Base-by-base conservation (phyloP, 2,329 filamentous ascomycete species). In the Epichloe gansuensis region DNA sequence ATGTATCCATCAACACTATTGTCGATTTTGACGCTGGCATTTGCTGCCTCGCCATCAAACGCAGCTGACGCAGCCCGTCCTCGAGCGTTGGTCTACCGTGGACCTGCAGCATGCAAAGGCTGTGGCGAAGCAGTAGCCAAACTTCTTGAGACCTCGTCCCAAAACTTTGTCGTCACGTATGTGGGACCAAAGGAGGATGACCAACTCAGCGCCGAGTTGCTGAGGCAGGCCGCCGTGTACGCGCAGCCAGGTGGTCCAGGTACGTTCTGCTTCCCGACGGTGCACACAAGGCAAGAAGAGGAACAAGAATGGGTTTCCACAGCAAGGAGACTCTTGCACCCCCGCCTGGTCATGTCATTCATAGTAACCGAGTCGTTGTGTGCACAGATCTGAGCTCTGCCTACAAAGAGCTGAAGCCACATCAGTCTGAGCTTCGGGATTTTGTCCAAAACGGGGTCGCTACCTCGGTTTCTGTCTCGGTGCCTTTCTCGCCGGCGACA, bases 401-500 rank as follows among this genome's bases (percentile, higher is more conserved):
- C 2, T 63, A 56, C 54, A 11, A 42, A 6, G 50, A 55, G 13
- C 31, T 62, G 11, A 48, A 58, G 45, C 31, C 48, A 1, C 53
- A 56, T 39, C 52, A 54, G 4, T 15, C 48, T 2, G 21, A 50
- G 3, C 52, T 63, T 5, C 50, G 52, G 13, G 35, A 57, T 17
- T 63, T 60, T 52, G 56, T 63, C 17, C 35, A 56, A 6, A 52
- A 49, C 13, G 62, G 11, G 61, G 62, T 8, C 55, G 54, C 12
- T 63, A 62, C 46, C 44, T 63, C 8, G 62, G 61, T 35, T 61
- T 63, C 48, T 63, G 62, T 35, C 58, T 63, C 21, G 62, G 62
- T 5, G 60, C 62, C 17, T 63, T 59, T 46, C 54, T 63, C 8
- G 62, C 62, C n/a, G 61, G 59, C 31, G 23, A 52, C 31, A 45